These are phyloP conservation scores for Baudoinia panamericana DNA, from an alignment of 495 filamentous ascomycete genomes.

Conservation along the genomic window DNA sequence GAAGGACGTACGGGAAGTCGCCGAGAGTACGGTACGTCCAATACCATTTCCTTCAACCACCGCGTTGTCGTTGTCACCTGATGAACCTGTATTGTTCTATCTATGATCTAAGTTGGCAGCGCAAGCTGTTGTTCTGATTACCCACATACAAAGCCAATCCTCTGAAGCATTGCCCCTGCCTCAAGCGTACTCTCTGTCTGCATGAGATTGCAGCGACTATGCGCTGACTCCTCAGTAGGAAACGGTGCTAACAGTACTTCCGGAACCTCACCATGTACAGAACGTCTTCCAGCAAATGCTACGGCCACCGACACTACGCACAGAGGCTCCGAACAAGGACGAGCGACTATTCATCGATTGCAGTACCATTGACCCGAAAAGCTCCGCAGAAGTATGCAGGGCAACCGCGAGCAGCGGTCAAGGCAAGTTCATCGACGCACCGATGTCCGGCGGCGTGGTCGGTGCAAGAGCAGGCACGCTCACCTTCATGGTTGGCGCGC, in stretches of 20 bases:
- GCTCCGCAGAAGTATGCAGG: constrained; percentile 8
- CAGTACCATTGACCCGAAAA: constrained; percentile 22
- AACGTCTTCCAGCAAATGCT: constrained; percentile 24
- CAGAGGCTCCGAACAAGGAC: constrained; percentile 23
- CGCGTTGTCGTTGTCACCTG: constrained; percentile 19
- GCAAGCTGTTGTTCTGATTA: constrained; percentile 29
- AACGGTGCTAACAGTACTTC: constrained; percentile 23
- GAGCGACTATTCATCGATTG: constrained; percentile 31
- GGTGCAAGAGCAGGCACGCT: constrained; percentile 35
- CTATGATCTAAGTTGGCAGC: constrained; percentile 37
- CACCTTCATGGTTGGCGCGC: constrained; percentile 66
- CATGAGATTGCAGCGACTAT: neutral
- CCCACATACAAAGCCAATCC: constrained; percentile 32
- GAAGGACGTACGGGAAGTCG: constrained; percentile 31
- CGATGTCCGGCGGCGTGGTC: constrained; percentile 37
- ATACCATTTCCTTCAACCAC: neutral
- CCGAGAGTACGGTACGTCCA: constrained; percentile 33
- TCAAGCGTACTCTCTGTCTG: neutral
- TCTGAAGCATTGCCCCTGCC: constrained; percentile 25
- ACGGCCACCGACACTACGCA: constrained; percentile 24
- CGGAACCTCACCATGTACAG: constrained; percentile 24
- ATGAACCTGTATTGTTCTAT: constrained; percentile 25
- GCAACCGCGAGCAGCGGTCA: constrained; percentile 9
- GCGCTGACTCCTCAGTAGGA: constrained; percentile 11
- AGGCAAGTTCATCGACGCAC: constrained; percentile 27